Base-by-base conservation (phyloP, 345 rosid species). In the Passiflora organensis region DNA sequence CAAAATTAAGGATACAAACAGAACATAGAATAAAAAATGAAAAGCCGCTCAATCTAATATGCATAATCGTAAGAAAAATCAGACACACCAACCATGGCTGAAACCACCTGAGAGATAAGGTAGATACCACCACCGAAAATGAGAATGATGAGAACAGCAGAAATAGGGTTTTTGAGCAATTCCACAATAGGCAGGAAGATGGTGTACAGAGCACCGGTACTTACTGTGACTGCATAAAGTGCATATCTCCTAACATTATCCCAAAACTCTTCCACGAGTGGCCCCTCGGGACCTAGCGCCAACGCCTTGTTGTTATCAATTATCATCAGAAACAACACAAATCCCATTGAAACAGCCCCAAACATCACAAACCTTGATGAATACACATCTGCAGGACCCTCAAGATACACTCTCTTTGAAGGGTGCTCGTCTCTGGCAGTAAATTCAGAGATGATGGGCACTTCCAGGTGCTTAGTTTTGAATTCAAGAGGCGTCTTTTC, bases 181-280 rank as follows among this genome's bases (percentile, higher is more conserved):
- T 89, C 96, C 9, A 76, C 55, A 22, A 84, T 81, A 0, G 95
- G 94, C 57, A 14, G 68, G 9, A 86, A 21, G 18, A 89, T 59
- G 2, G 89, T 76, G 38, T 86, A 93, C 49, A 93, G 66, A 9
- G 99, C 95, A 43, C 99, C 96, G 0, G 96, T 81, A 21, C 99
- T 89, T 37, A 86, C 99, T 0, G 96, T 89, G 5, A 93, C 81
- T 24, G 96, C 99, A 60, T 93, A 93, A 38, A 93, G 85, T 8
- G 74, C 99, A 48, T 93, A 88, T 66, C 99, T 81, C 81, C 95
- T 86, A 20, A 93, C 94, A 63, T 89, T 93, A 51, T 93, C 99
- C 99, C 99, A 93, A 58, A 93, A 88, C 73, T 86, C 96, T 73
- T 93, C 96, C 69, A 78, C 61, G 37, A 93, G 36, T 20, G 95